These are phyloP conservation scores for Xylariaceae sp. DNA, from an alignment of 2,329 filamentous ascomycete genomes.

Conservation along the genomic window DNA sequence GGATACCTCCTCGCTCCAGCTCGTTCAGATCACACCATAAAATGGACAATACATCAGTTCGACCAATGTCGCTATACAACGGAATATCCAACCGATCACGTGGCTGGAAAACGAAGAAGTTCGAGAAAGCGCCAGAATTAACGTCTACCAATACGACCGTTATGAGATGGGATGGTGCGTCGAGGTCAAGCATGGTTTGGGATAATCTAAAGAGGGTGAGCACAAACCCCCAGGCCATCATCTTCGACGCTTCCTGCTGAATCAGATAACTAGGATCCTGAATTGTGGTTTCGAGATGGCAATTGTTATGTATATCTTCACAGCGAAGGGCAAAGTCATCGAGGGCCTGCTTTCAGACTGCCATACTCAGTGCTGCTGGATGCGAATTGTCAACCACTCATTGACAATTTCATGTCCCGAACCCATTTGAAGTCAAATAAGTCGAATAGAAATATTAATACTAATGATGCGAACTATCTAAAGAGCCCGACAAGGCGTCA, in stretches of 20 bases:
- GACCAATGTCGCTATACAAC: slow-evolving; percentile 41
- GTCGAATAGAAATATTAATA: slow-evolving; percentile 38
- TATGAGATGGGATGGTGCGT: slow-evolving; percentile 60
- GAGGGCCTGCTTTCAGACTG: slow-evolving; percentile 72
- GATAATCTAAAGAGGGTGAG: slow-evolving; percentile 56
- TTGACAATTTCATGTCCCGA: slow-evolving; percentile 57
- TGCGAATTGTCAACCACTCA: slow-evolving; percentile 65
- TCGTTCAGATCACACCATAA: neutral
- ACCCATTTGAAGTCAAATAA: slow-evolving; percentile 34
- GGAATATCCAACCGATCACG: slow-evolving; percentile 44
- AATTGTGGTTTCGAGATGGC: slow-evolving; percentile 72
- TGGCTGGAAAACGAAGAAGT: slow-evolving; percentile 46
- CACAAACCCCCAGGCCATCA: slow-evolving; percentile 14
- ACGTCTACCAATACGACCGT: slow-evolving; percentile 41
- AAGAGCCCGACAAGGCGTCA: slow-evolving; percentile 41
- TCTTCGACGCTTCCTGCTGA: slow-evolving; percentile 14
- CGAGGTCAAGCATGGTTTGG: slow-evolving; percentile 53
- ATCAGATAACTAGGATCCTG: slow-evolving; percentile 65
- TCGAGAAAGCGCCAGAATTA: slow-evolving; percentile 43
- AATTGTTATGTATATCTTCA: slow-evolving; percentile 76
- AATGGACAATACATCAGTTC: slow-evolving; percentile 25
- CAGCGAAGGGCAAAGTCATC: slow-evolving; percentile 66
- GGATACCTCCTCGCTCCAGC: neutral
- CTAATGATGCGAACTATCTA: slow-evolving; percentile 38
- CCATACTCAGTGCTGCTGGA: slow-evolving; percentile 64